Evolutionary conservation across 352 stramenopile species (phyloP).

Genomic region (Globisporangium iwayamae): DNA sequence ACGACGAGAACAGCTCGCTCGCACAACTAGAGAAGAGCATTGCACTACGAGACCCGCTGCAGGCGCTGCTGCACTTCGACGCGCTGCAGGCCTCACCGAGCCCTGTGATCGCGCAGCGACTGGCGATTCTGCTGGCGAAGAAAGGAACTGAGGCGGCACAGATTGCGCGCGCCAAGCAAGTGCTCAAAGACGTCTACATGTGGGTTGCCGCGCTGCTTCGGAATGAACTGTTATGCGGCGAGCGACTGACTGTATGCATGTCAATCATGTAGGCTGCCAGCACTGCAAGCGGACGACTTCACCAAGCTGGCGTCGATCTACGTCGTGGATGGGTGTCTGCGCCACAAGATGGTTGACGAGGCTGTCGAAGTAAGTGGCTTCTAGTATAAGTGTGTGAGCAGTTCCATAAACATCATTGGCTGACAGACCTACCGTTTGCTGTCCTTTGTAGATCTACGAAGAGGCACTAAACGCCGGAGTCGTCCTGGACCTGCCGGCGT

Average conservation of each 20-base stretch:
- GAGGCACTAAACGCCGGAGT: conserved; percentile 40
- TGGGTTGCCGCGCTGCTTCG: background rate
- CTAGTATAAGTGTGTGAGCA: background rate
- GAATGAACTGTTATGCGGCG: too few relatives aligned
- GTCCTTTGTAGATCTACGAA: conserved; percentile 32
- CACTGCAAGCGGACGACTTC: conserved; percentile 50
- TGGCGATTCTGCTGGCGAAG: conserved; percentile 66
- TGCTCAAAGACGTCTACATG: conserved; percentile 31
- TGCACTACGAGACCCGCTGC: conserved; percentile 22
- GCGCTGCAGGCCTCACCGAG: conserved; percentile 29
- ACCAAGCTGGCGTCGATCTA: conserved; percentile 69
- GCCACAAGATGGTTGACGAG: conserved; percentile 39
- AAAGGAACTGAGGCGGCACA: conserved; percentile 30
- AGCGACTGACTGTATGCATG: conserved; percentile 2
- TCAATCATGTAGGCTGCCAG: conserved; percentile 14
- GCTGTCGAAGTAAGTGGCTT: conserved; percentile 30
- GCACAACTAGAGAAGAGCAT: conserved; percentile 35
- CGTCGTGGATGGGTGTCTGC: conserved; percentile 58
- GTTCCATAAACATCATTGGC: background rate
- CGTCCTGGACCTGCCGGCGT: conserved; percentile 54
- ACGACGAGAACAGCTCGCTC: background rate
- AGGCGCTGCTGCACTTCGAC: conserved; percentile 51
- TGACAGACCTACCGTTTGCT: background rate
- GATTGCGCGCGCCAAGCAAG: conserved; percentile 26
- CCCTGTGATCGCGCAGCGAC: conserved; percentile 38